These are phyloP conservation scores for Candida adriatica DNA, from an alignment of 805 yeast genomes.

Conservation along the genomic window DNA sequence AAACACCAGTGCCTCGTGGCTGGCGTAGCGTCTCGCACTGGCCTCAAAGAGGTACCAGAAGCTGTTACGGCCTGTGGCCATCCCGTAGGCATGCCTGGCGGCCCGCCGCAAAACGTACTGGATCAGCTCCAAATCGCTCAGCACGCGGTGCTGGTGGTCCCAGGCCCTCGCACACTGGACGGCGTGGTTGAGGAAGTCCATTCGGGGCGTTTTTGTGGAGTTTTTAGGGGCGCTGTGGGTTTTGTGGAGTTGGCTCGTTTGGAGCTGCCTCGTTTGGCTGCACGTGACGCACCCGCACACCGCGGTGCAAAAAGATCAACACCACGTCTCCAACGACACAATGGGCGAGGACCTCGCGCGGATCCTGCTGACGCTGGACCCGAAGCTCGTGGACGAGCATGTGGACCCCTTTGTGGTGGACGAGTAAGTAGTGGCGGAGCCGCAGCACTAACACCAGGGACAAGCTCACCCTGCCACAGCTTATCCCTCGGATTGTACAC, in stretches of 20 bases:
- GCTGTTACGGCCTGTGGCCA: slow-evolving; percentile 25
- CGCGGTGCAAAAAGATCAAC: too few species aligned
- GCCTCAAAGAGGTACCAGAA: slow-evolving; percentile 67
- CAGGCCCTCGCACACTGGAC: slow-evolving; percentile 2
- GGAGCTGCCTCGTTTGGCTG: too few species aligned
- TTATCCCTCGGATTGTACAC: slow-evolving; percentile 51
- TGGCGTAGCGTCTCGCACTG: slow-evolving; percentile 40
- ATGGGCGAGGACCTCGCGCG: slow-evolving; percentile 11
- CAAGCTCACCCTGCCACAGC: slow-evolving; percentile 40
- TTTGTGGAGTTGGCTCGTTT: too few species aligned
- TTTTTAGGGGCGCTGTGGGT: too few species aligned
- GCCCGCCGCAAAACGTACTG: slow-evolving; percentile 18
- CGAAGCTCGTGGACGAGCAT: slow-evolving; percentile 21
- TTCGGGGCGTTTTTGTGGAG: too few species aligned
- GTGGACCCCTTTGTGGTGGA: slow-evolving; percentile 19
- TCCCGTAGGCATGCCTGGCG: slow-evolving; percentile 8
- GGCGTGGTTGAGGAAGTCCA: slow-evolving; percentile 1
- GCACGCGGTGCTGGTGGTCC: slow-evolving; percentile 8
- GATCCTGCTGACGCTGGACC: slow-evolving; percentile 17
- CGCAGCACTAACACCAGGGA: slow-evolving; percentile 8
- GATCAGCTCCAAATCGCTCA: slow-evolving; percentile 13
- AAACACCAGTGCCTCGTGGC: slow-evolving; percentile 57
- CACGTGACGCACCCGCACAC: too few species aligned
- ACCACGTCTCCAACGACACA: too few species aligned
- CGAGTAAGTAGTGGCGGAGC: slow-evolving; percentile 14